Evolutionary conservation across 73 alveolate genomes (phyloP).

Genomic region (Uronychia binucleata): DNA sequence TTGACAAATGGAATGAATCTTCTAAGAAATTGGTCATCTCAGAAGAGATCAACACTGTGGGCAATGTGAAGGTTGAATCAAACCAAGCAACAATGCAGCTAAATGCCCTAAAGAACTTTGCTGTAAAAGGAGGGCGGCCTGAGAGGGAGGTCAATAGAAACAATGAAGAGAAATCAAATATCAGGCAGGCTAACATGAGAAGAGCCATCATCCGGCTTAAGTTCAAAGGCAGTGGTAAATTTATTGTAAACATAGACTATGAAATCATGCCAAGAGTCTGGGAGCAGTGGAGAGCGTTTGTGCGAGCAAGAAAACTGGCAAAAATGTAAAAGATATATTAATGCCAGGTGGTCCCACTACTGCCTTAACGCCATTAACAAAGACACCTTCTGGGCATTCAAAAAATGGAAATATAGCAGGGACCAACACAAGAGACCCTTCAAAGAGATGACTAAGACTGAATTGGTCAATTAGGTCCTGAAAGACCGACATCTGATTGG

Average conservation of each 20-base stretch:
- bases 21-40: slow-evolving; percentile 16
- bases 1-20: slow-evolving; percentile 46
- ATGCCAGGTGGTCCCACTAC: slow-evolving; percentile 14
- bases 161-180: slow-evolving; percentile 6
- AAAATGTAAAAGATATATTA: neutral
- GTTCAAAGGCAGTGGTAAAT: neutral
- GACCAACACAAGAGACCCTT: neutral
- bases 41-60: slow-evolving; percentile 41
- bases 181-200: slow-evolving; percentile 16
- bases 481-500: slow-evolving; percentile 15
- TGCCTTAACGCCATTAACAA: slow-evolving; percentile 22
- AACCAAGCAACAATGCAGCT: slow-evolving; percentile 26
- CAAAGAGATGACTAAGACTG: slow-evolving; percentile 32
- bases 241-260: slow-evolving; percentile 37
- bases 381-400: slow-evolving; percentile 34
- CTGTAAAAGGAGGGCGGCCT: slow-evolving; percentile 15
- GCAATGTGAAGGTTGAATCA: slow-evolving; percentile 35
- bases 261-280: slow-evolving; percentile 45
- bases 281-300: slow-evolving; percentile 47
- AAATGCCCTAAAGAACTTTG: slow-evolving; percentile 22
- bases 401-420: slow-evolving; percentile 39
- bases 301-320: slow-evolving; percentile 17
- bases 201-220: slow-evolving; percentile 29
- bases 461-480: slow-evolving; percentile 27
- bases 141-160: slow-evolving; percentile 13